Base-by-base conservation (phyloP, 345 rosid genomes). In the Carallia pectinifolia region DNA sequence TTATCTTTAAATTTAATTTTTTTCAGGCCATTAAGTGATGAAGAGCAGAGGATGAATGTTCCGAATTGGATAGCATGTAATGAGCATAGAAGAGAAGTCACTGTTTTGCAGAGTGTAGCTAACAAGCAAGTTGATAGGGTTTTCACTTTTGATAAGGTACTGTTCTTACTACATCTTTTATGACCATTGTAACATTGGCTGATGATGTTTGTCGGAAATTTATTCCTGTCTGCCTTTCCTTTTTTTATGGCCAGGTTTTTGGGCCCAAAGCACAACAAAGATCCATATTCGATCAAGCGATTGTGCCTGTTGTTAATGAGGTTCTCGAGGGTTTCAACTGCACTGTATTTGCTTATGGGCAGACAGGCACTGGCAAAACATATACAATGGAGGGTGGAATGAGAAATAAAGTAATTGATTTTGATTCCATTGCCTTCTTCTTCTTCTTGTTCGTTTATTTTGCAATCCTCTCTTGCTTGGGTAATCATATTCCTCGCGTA, bases 341-440 rank as follows among this genome's bases (percentile, higher is more conserved):
- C 75, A 94, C 97, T 36, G 92, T 94, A 58, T 94, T 94, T 62
- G 98, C 97, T 0, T 94, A 91, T 77, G 97, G 98, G 30, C 98
- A 94, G 78, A 94, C 96, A 1, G 96, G 95, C 60, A 91, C 98
- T 0, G 97, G 97, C 1, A 93, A 93, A 80, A 93, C 98, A 33
- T 91, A 85, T 59, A 90, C 97, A 16, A 94, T 94, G 98, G 96
- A 94, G 80, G 98, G 98, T 40, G 97, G 95, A 12, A 88, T 89
- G 90, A 82, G 91, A 70, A 94, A 88, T 61, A 94, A 94, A 93
- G 97, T 89, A 79, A 48, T 3, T 6, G 13, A 16, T 17, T 33
- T 50, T 27, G 38, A 3, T 1, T 48, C 30, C 44, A 7, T 27
- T 16, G 19, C 2, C 29, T 62, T 29, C 8, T 27, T 56, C 40